Percentiles rank a stretch among this genome's conserved stretches.
Conservation (phyloP, 176 grass and related monocot genomes). For the Metroxylon sagu region DNA sequence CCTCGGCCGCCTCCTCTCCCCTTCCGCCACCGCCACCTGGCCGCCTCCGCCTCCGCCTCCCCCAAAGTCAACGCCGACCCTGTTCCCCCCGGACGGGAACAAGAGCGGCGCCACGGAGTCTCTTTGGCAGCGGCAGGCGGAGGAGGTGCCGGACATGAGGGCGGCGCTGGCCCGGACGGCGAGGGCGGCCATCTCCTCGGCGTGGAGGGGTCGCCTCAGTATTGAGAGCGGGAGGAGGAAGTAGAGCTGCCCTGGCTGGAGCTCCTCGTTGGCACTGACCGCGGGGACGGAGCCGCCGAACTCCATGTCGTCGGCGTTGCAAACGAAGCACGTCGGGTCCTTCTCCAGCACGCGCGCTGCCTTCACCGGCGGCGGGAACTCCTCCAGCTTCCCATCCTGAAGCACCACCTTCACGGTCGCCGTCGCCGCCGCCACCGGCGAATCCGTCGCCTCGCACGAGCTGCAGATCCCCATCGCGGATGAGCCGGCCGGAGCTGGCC, state of each 20-base stretch:
- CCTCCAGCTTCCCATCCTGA: slow-evolving; percentile 44
- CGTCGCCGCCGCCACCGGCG: slow-evolving; percentile 16
- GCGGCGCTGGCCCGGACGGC: slow-evolving; percentile 58
- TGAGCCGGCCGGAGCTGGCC: no score
- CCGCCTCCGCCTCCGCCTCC: background rate
- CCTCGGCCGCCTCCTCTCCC: background rate
- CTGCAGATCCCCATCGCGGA: slow-evolving; percentile 47
- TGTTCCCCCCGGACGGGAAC: slow-evolving; percentile 21
- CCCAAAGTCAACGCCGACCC: background rate
- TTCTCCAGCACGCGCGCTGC: slow-evolving; percentile 34
- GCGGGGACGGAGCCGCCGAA: no score
- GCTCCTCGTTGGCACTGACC: no score
- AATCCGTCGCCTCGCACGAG: slow-evolving; percentile 30
- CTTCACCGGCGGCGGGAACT: slow-evolving; percentile 40
- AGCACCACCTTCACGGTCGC: slow-evolving; percentile 44
- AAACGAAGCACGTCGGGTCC: slow-evolving; percentile 42
- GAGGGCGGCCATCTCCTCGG: slow-evolving; percentile 23
- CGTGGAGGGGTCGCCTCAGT: no score
- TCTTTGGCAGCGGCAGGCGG: slow-evolving; percentile 15
- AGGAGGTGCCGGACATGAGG: slow-evolving; percentile 21
- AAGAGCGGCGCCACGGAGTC: slow-evolving; percentile 38
- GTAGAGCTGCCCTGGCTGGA: no score
- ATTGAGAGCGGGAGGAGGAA: no score
- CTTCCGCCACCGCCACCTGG: background rate
- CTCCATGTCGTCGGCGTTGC: slow-evolving; percentile 21